Evolutionary conservation across 495 filamentous ascomycete species (phyloP), one percentile per base, ranked within the genome.

Genomic region (Penicillium bialowiezense): DNA sequence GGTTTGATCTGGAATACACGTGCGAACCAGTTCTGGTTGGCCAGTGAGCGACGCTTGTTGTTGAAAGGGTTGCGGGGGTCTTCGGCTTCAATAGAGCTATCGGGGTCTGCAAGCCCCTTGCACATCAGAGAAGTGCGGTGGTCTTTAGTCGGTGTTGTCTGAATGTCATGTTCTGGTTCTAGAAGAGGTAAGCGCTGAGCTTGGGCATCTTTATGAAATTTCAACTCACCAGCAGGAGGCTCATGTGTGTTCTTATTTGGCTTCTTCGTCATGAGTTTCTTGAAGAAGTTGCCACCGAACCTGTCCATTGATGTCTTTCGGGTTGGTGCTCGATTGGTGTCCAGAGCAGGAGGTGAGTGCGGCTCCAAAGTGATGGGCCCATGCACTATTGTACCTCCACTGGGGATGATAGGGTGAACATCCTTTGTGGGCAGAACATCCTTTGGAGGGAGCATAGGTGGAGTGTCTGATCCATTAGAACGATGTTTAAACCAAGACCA

Each of bases 1-100:
- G 93, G 92, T 59, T 93, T 96, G 64, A 97, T 85, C 39, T 90
- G 83, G 69, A 98, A 86, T 17, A 97, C 81, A 13, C 87, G 86
- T 28, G 87, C 82, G 40, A 98, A 76, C 90, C 91, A 96, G 49
- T 87, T 93, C 50, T 85, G 76, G 49, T 70, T 72, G 32, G 45
- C 51, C 29, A 44, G 31, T 21, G 41, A 62, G 31, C 48, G 60
- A 14, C 41, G 61, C 29, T 56, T 62, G 32, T 40, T 48, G n/a
- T 32, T 28, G 14, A 38, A 41, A 7, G 51, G 42, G 19, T 55
- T 64, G 4, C 41, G 38, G 0, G 31, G 23, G 19, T 52, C 57
- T 2, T 57, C 40, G 0, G 51, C 31, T 31, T 64, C 60, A 7
- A 48, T 48, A 0, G 58, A 54, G 33, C 50, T 54, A 10, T 61